Percentiles rank a stretch among this genome's conserved stretches.
These are phyloP conservation scores for Guyanaporus albipodus DNA, from an alignment of 768 basidiomycete genomes.

Conservation along the genomic window DNA sequence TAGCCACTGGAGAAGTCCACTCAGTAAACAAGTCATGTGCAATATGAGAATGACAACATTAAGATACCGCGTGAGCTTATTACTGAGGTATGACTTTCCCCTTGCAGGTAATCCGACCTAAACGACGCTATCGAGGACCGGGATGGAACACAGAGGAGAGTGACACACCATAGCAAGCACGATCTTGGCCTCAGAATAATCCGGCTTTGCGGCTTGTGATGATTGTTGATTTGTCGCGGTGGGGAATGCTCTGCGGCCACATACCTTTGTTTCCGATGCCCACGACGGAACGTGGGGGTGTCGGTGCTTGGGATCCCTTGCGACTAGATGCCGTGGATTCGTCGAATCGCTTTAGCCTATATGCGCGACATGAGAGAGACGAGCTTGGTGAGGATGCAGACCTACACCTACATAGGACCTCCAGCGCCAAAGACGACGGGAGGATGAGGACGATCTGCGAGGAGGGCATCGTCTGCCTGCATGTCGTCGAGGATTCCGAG, in stretches of 20 bases:
- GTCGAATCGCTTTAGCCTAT: slow-evolving; percentile 77
- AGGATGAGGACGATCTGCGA: slow-evolving; percentile 28
- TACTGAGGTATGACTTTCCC: slow-evolving; percentile 97
- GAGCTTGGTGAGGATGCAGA: neutral
- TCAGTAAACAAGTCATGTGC: slow-evolving; percentile 4
- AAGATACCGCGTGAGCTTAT: slow-evolving; percentile 95
- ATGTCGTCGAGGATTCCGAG: slow-evolving; percentile 27
- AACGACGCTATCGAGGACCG: neutral
- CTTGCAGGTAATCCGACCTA: slow-evolving; percentile 97
- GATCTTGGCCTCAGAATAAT: slow-evolving; percentile 98
- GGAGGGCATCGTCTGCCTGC: slow-evolving; percentile 16
- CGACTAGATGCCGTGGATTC: slow-evolving; percentile 68
- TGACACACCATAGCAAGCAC: slow-evolving; percentile 87
- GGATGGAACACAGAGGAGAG: neutral
- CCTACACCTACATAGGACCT: slow-evolving; percentile 73
- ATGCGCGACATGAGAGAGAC: neutral
- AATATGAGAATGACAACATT: slow-evolving; percentile 50
- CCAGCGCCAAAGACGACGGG: slow-evolving; percentile 69
- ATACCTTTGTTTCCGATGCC: slow-evolving; percentile 87
- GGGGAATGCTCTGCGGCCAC: slow-evolving; percentile 1
- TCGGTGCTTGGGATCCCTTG: slow-evolving; percentile 67
- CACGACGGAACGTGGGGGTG: slow-evolving; percentile 78
- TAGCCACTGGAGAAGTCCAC: slow-evolving; percentile 74
- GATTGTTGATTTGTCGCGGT: neutral
- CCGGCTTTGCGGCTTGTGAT: slow-evolving; percentile 81